Percentiles rank a stretch among this genome's conserved stretches.
Evolutionary conservation across 306 rosid species (phyloP).

Genomic region (Casuarina cunninghamiana): DNA sequence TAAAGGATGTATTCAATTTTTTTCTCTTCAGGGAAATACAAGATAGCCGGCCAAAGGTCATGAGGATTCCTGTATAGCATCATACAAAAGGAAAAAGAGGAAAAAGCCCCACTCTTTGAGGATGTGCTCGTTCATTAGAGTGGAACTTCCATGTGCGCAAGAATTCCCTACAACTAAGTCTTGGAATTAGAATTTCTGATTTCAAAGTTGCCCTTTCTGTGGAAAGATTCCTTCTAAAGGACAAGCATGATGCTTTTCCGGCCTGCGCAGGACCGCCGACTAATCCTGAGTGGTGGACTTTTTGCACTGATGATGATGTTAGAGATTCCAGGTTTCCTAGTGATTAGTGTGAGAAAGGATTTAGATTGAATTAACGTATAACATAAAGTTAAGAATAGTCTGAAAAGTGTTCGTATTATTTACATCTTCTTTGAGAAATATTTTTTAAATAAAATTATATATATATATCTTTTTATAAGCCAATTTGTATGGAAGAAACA

Average conservation of each 20-base stretch:
- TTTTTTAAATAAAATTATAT: too few species aligned
- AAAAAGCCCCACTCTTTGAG: neutral
- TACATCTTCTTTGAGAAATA: too few species aligned
- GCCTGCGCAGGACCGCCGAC: slow-evolving; percentile 35
- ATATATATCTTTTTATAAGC: too few species aligned
- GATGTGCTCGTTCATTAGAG: slow-evolving; percentile 13
- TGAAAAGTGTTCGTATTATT: too few species aligned
- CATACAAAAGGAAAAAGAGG: too few species aligned
- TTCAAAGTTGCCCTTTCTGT: neutral
- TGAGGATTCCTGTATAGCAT: too few species aligned
- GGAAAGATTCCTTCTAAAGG: neutral
- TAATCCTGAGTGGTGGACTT: slow-evolving; percentile 26
- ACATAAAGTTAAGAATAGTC: too few species aligned
- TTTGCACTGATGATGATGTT: slow-evolving; percentile 25
- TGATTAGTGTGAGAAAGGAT: slow-evolving; percentile 7
- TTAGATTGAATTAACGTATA: slow-evolving; percentile 2
- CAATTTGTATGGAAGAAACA: too few species aligned
- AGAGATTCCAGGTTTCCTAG: slow-evolving; percentile 36
- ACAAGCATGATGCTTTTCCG: slow-evolving; percentile 33
- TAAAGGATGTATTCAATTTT: neutral
- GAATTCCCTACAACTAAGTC: neutral
- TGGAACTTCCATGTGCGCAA: slow-evolving; percentile 6
- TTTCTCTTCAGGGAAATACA: too few species aligned
- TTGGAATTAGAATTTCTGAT: neutral
- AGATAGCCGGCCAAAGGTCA: too few species aligned